phyloP scores from a whole-genome alignment of 495 filamentous ascomycete genomes.

The Neurospora terricola region DNA sequence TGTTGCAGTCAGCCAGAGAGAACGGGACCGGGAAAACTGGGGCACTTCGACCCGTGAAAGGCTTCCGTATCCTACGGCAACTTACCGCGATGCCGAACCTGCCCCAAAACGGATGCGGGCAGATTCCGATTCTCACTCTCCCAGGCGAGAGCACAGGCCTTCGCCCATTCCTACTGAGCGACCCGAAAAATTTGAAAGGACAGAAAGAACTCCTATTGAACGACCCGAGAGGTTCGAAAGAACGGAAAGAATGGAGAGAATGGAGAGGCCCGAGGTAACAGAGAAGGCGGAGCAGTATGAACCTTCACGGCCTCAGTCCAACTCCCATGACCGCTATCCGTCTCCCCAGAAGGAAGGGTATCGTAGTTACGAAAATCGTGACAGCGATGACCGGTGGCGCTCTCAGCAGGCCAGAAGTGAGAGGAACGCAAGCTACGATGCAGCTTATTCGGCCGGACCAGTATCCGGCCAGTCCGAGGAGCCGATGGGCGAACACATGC shows the following conservation, averaged over 20 bases:
- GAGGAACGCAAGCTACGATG: conserved; percentile 33
- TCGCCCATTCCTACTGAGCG: conserved; percentile 8
- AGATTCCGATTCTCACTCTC: conserved; percentile 27
- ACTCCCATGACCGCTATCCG: conserved; percentile 33
- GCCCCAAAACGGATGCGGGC: conserved; percentile 47
- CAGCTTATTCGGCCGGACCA: conserved; percentile 28
- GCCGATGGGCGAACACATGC: conserved; percentile 28
- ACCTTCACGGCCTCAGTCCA: conserved; percentile 22
- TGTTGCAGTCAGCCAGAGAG: conserved; percentile 17
- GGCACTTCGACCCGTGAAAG: conserved; percentile 25
- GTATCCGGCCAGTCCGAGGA: conserved; percentile 37
- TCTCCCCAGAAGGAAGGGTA: conserved; percentile 28
- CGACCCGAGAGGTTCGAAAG: background rate
- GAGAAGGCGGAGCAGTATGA: conserved; percentile 20
- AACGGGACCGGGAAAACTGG: conserved; percentile 18
- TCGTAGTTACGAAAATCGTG: conserved; percentile 25
- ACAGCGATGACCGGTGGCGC: conserved; percentile 36
- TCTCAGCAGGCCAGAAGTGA: conserved; percentile 30
- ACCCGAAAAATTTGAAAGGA: conserved; percentile 9
- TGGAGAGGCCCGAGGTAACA: background rate
- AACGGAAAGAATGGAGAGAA: background rate
- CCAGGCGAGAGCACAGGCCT: conserved; percentile 20
- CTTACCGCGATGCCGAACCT: conserved; percentile 29
- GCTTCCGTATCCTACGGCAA: conserved; percentile 24
- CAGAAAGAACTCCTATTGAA: conserved; percentile 2